Evolutionary conservation across 1,284 basidiomycete species (phyloP).

Genomic region (Rhodofomes roseus): DNA sequence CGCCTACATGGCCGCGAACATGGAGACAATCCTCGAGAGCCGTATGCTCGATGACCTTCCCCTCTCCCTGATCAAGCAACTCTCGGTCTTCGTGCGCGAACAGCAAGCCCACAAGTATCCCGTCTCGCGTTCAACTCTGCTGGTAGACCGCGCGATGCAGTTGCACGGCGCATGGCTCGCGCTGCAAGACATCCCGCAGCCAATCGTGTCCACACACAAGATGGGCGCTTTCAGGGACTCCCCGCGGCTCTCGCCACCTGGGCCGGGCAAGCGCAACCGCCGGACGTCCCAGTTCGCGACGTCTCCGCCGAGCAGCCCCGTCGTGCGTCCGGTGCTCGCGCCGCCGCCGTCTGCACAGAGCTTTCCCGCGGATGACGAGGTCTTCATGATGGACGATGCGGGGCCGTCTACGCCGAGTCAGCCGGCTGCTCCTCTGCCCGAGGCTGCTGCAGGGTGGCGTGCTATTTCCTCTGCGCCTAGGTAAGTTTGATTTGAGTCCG

Average conservation of each 20-base stretch:
- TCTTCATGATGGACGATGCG: slow-evolving; percentile 66
- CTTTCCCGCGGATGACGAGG: slow-evolving; percentile 38
- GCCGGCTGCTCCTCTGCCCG: slow-evolving; percentile 2
- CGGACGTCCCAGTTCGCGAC: slow-evolving; percentile 12
- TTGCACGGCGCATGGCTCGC: slow-evolving; percentile 78
- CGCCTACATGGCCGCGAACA: slow-evolving; percentile 78
- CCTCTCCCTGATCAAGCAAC: slow-evolving; percentile 60
- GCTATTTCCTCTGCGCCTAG: slow-evolving; percentile 32
- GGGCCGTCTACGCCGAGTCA: slow-evolving; percentile 7
- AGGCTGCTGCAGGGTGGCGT: slow-evolving; percentile 31
- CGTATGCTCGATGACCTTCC: slow-evolving; percentile 79
- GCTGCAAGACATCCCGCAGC: slow-evolving; percentile 75
- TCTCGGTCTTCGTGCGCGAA: slow-evolving; percentile 57
- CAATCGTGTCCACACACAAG: slow-evolving; percentile 45
- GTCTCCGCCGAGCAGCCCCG: slow-evolving; percentile 31
- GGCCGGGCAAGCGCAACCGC: slow-evolving; percentile 24
- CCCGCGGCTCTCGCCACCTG: slow-evolving; percentile 45
- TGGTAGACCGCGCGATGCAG: slow-evolving; percentile 59
- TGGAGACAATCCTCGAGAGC: slow-evolving; percentile 87
- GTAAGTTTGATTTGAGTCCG: slow-evolving; percentile 30
- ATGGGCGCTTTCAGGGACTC: slow-evolving; percentile 36
- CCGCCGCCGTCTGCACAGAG: slow-evolving; percentile 14
- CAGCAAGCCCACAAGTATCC: slow-evolving; percentile 71
- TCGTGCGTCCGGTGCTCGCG: slow-evolving; percentile 25
- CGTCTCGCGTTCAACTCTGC: slow-evolving; percentile 54